Evolutionary conservation across 257 asterid species (phyloP).

Genomic region (Lantana camara): DNA sequence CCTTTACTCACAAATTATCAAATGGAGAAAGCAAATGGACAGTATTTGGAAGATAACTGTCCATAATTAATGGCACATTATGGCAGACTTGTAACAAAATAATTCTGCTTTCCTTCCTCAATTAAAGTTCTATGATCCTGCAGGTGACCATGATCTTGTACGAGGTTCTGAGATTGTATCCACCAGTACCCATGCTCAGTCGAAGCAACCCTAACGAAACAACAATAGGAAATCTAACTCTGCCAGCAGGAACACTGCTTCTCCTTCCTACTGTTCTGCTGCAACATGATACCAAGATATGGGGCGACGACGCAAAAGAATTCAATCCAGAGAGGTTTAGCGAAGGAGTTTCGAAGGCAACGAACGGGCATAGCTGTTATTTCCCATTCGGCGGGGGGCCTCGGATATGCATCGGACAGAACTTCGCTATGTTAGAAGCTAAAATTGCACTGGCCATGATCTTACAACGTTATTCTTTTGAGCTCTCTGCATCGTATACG

Average conservation of each 20-base stretch:
- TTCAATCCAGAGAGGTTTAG: slow-evolving; percentile 60
- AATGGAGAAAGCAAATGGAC: too few species aligned
- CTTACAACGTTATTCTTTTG: slow-evolving; percentile 42
- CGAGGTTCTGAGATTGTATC: slow-evolving; percentile 59
- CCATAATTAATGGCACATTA: too few species aligned
- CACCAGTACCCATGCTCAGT: slow-evolving; percentile 30
- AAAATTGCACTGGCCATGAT: slow-evolving; percentile 53
- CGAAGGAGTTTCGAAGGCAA: slow-evolving; percentile 46
- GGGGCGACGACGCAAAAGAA: slow-evolving; percentile 63
- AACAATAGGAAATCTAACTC: slow-evolving; percentile 27
- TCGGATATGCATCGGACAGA: slow-evolving; percentile 60
- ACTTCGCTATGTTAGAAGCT: slow-evolving; percentile 54
- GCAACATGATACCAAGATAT: slow-evolving; percentile 44
- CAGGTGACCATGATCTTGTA: slow-evolving; percentile 59
- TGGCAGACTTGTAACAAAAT: too few species aligned
- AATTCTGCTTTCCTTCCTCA: too few species aligned
- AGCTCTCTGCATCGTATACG: slow-evolving; percentile 50
- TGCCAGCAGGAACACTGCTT: slow-evolving; percentile 46
- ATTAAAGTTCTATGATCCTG: background rate
- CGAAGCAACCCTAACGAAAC: slow-evolving; percentile 33
- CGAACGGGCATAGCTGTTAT: slow-evolving; percentile 26
- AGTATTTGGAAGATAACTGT: too few species aligned
- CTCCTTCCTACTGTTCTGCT: slow-evolving; percentile 34
- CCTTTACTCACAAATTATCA: too few species aligned
- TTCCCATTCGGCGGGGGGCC: slow-evolving; percentile 62